These are phyloP conservation scores for Aspergillus funiculosus DNA, from an alignment of 495 filamentous ascomycete species.

Conservation along the genomic window DNA sequence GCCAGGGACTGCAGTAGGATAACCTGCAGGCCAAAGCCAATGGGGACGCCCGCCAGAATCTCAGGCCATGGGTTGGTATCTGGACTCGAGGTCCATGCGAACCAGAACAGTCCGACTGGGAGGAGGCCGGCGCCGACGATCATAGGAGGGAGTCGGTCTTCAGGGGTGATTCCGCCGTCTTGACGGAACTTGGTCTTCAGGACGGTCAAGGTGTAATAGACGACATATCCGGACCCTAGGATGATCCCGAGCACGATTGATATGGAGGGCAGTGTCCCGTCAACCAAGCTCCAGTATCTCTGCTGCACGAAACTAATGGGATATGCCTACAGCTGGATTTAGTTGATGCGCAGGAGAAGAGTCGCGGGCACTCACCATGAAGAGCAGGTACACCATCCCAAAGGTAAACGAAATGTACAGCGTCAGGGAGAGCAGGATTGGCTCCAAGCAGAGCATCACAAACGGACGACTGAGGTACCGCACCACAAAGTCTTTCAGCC, in stretches of 20 bases:
- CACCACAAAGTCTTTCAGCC: too few species aligned
- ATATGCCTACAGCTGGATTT: too few species aligned
- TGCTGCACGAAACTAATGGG: too few species aligned
- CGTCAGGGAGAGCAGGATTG: too few species aligned
- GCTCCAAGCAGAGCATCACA: too few species aligned
- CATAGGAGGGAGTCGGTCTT: constrained; percentile 60
- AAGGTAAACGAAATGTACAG: too few species aligned
- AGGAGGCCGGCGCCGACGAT: constrained; percentile 46
- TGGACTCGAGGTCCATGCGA: constrained; percentile 25
- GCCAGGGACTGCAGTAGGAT: constrained; percentile 26
- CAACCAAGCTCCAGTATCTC: too few species aligned
- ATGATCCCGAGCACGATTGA: constrained; percentile 42
- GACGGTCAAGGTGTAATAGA: not conserved
- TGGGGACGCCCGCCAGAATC: constrained; percentile 22
- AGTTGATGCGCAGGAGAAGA: too few species aligned
- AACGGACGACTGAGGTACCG: too few species aligned
- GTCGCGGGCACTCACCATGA: too few species aligned
- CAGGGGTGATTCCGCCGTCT: constrained; percentile 49
- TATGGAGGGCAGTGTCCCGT: too few species aligned
- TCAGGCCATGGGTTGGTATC: constrained; percentile 29
- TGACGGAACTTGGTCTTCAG: constrained; percentile 25
- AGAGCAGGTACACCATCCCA: too few species aligned
- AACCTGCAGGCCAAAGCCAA: constrained; percentile 23
- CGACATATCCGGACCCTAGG: constrained; percentile 16
- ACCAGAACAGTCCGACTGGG: constrained; percentile 27